Evolutionary conservation across 768 basidiomycete species (phyloP).

Genomic region (Auricularia sp.): DNA sequence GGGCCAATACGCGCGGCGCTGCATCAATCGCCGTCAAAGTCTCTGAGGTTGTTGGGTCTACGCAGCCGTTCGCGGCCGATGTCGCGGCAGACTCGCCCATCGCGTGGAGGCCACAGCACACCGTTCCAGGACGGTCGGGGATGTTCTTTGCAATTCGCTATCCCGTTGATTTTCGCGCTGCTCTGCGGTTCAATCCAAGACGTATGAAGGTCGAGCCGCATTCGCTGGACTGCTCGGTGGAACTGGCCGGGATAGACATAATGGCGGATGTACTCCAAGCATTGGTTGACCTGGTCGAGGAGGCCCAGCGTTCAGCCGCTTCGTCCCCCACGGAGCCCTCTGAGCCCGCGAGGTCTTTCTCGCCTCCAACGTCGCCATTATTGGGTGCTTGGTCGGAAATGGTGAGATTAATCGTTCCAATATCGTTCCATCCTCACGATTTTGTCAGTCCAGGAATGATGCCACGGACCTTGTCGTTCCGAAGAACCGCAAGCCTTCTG

Average conservation of each 20-base stretch:
- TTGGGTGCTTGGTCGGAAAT: neutral
- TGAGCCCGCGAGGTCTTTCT: neutral
- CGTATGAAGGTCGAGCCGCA: conserved; percentile 43
- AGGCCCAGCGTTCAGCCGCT: neutral
- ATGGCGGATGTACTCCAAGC: conserved; percentile 35
- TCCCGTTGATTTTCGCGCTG: conserved; percentile 34
- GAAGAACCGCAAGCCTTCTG: neutral
- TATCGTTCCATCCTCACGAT: neutral
- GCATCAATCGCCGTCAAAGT: conserved; percentile 40
- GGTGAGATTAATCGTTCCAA: neutral
- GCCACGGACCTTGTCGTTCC: neutral
- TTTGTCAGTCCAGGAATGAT: neutral
- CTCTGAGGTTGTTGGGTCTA: conserved; percentile 34
- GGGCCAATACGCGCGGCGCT: conserved; percentile 50
- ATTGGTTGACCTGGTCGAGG: conserved; percentile 15
- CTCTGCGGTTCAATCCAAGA: conserved; percentile 49
- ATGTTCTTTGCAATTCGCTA: conserved; percentile 39
- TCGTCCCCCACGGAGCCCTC: neutral
- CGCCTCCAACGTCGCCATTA: neutral
- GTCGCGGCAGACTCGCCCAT: neutral
- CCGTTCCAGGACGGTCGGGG: neutral
- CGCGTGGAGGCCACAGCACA: neutral
- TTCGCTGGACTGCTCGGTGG: conserved; percentile 38
- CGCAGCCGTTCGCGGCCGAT: conserved; percentile 18
- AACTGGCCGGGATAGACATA: conserved; percentile 36